Evolutionary conservation across 192 early-diverging fungal species (phyloP).

Genomic region (Coemansia sp.): DNA sequence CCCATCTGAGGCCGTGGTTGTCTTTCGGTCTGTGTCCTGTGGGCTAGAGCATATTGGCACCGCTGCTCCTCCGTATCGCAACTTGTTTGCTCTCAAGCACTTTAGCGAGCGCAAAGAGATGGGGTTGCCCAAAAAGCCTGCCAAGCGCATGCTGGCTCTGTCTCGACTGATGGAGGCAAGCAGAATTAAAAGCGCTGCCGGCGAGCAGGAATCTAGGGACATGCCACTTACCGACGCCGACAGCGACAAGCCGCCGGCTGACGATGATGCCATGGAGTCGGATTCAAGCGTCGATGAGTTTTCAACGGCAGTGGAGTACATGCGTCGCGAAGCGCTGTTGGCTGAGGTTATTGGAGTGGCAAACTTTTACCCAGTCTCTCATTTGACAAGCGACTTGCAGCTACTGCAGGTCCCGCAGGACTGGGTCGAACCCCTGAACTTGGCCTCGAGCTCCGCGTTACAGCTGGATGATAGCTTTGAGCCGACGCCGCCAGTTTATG

Average conservation of each 20-base stretch:
- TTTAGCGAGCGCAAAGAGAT: conserved; percentile 11
- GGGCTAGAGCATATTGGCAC: conserved; percentile 35
- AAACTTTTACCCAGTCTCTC: conserved; percentile 16
- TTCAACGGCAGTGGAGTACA: conserved; percentile 2
- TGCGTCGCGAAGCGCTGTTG: conserved; percentile 8
- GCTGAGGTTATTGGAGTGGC: conserved; percentile 4
- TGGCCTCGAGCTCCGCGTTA: conserved; percentile 13
- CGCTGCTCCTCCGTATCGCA: conserved; percentile 26
- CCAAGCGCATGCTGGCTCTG: conserved; percentile 18
- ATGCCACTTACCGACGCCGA: background rate
- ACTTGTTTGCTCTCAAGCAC: conserved; percentile 18
- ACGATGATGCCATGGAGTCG: conserved; percentile 2
- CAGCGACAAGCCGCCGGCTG: conserved; percentile 1
- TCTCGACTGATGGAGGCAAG: background rate
- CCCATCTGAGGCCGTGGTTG: conserved; percentile 6
- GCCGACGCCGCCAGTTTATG: conserved; percentile 50
- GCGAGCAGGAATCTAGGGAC: background rate
- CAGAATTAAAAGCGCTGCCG: conserved; percentile 2
- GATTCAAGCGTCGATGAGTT: conserved; percentile 5
- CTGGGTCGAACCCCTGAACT: conserved; percentile 30
- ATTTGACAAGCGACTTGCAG: conserved; percentile 29
- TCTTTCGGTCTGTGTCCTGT: conserved; percentile 25
- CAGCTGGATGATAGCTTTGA: conserved; percentile 34
- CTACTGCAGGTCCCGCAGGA: conserved; percentile 32
- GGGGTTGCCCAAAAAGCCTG: conserved; percentile 2